phyloP scores from a whole-genome alignment of 1,139 yeast species.

The Arxiozyma heterogenica region DNA sequence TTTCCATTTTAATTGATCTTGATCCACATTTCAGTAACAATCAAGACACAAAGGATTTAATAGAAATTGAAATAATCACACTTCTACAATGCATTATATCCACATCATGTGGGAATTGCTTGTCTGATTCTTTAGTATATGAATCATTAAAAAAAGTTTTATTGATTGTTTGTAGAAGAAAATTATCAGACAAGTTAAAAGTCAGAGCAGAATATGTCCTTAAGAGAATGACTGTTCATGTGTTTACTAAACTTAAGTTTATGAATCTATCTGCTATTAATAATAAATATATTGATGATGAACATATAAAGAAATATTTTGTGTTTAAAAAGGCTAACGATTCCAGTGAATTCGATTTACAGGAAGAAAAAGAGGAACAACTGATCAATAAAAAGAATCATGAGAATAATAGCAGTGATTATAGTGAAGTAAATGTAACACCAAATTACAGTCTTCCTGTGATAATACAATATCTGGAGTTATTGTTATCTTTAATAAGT shows the following conservation, averaged over 20 bases:
- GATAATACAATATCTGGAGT: constrained; percentile 42
- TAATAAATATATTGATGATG: constrained; percentile 30
- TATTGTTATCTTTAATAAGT: constrained; percentile 70
- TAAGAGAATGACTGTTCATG: constrained; percentile 55
- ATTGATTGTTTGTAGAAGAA: constrained; percentile 88
- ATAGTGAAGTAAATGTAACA: constrained; percentile 10
- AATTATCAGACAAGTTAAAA: constrained; percentile 81
- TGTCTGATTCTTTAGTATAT: constrained; percentile 75
- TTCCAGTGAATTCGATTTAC: constrained; percentile 30
- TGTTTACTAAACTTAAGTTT: constrained; percentile 52
- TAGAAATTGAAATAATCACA: constrained; percentile 69
- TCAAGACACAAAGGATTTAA: constrained; percentile 86
- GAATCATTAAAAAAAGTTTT: constrained; percentile 89
- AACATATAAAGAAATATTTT: constrained; percentile 10
- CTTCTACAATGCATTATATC: constrained; percentile 61
- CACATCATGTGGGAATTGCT: constrained; percentile 50
- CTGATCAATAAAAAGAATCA: neutral
- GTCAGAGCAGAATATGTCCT: constrained; percentile 84
- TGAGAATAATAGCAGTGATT: neutral
- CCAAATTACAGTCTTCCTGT: constrained; percentile 32
- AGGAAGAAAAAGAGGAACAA: constrained; percentile 12
- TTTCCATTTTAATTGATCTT: constrained; percentile 81
- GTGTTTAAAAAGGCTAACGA: constrained; percentile 10
- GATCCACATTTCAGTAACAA: constrained; percentile 84
- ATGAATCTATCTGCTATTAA: constrained; percentile 39